phyloP scores from a whole-genome alignment of 306 rosid species.

The Ormosia semicastrata region DNA sequence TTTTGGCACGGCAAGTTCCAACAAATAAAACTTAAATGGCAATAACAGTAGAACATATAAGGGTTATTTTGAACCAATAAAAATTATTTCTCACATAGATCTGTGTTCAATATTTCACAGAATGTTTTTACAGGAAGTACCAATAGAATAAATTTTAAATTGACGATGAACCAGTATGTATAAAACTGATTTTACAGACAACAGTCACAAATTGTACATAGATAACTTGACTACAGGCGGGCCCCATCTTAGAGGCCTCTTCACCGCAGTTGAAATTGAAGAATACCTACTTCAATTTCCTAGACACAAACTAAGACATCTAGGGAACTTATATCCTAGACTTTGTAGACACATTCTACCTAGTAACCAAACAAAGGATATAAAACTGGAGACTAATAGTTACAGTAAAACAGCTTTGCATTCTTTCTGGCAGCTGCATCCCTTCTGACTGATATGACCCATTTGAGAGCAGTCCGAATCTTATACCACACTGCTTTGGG shows the following conservation, averaged over 20 bases:
- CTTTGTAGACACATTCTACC: not conserved
- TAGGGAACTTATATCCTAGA: not conserved
- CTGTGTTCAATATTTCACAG: not conserved
- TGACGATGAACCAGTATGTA: not conserved
- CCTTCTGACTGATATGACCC: slow-evolving; percentile 38
- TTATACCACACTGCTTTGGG: slow-evolving; percentile 53
- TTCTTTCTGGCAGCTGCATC: slow-evolving; percentile 40
- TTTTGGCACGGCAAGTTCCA: not conserved
- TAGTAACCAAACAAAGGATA: not conserved
- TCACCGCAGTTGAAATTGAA: slow-evolving; percentile 15
- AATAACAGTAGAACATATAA: not conserved
- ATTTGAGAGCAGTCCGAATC: slow-evolving; percentile 42
- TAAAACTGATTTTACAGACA: slow-evolving; percentile 19
- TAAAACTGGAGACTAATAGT: not conserved
- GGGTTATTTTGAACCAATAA: not conserved
- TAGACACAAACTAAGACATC: not conserved
- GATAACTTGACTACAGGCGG: slow-evolving; percentile 9
- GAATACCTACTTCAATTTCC: not conserved
- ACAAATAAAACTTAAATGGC: not conserved
- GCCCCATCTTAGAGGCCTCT: slow-evolving; percentile 10
- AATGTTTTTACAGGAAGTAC: not conserved
- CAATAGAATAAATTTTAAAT: not conserved
- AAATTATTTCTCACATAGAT: not conserved
- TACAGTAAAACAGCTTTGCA: slow-evolving; percentile 21
- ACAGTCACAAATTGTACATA: not conserved